These are phyloP conservation scores for Atkinsonella hypoxylon DNA, from an alignment of 2,329 filamentous ascomycete species.

Conservation along the genomic window DNA sequence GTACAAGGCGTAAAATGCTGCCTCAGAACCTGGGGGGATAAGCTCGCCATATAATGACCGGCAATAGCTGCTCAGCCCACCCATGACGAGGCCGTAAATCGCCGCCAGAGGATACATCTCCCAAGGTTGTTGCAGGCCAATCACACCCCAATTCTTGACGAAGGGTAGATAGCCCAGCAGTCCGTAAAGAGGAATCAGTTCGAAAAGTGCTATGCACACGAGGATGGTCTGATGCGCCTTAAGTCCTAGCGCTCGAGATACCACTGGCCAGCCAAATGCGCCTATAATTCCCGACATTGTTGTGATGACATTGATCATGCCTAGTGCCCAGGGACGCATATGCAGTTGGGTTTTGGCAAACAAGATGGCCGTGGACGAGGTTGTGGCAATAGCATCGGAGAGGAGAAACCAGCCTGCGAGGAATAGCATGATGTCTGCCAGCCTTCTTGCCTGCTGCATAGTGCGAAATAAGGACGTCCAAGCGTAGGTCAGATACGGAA, in stretches of 20 bases:
- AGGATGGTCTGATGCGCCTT: slow-evolving; percentile 80
- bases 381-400: slow-evolving; percentile 87
- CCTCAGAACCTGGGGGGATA: slow-evolving; percentile 87
- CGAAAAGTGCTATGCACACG: slow-evolving; percentile 81
- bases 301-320: slow-evolving; percentile 86
- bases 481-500: slow-evolving; percentile 66
- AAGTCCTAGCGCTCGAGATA: slow-evolving; percentile 59
- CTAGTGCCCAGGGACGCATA: slow-evolving; percentile 80
- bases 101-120: slow-evolving; percentile 92
- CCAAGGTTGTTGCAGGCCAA: slow-evolving; percentile 87
- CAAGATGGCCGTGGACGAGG: slow-evolving; percentile 84
- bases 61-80: slow-evolving; percentile 86
- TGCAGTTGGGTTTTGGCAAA: slow-evolving; percentile 89
- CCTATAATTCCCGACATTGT: slow-evolving; percentile 75
- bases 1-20: slow-evolving; percentile 92
- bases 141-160: slow-evolving; percentile 58
- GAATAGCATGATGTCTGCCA: slow-evolving; percentile 66
- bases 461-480: slow-evolving; percentile 83
- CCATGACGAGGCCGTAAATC: slow-evolving; percentile 86
- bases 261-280: slow-evolving; percentile 77
- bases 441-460: slow-evolving; percentile 56
- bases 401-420: slow-evolving; percentile 88
- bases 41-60: slow-evolving; percentile 85
- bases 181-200: slow-evolving; percentile 86
- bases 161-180: slow-evolving; percentile 78